These are phyloP conservation scores for Plasmodium reichenowi DNA, from an alignment of 169 alveolate species.

Conservation along the genomic window DNA sequence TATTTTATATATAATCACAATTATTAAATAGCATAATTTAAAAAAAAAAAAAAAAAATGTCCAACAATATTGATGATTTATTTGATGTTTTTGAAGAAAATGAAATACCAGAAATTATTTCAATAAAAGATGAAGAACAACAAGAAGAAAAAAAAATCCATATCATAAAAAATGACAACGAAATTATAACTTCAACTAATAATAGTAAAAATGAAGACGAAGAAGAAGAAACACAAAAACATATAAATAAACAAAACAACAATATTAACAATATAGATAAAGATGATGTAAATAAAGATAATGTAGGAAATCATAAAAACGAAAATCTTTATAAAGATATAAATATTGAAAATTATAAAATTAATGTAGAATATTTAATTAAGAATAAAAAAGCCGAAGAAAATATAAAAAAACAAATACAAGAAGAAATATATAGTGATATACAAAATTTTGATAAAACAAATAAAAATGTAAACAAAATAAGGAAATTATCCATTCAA, in stretches of 20 bases:
- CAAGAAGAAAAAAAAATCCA: not conserved
- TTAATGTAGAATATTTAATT: conserved; percentile 47
- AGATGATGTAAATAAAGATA: not conserved
- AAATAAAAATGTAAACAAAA: conserved; percentile 17
- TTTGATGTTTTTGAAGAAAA: conserved; percentile 73
- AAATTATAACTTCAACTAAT: not conserved
- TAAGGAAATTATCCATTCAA: conserved; percentile 14
- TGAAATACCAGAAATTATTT: conserved; percentile 14
- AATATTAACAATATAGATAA: not conserved
- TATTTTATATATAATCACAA: not conserved
- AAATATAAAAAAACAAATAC: conserved; percentile 28
- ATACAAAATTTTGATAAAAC: conserved; percentile 26
- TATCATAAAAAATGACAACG: not conserved
- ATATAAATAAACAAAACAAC: not conserved
- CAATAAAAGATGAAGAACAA: conserved; percentile 15
- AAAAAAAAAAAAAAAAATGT: conserved; percentile 25
- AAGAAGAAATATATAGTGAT: conserved; percentile 52
- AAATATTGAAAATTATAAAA: conserved; percentile 19
- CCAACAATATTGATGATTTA: conserved; percentile 62
- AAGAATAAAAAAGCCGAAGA: conserved; percentile 20
- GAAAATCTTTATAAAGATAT: not conserved
- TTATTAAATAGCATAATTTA: not conserved
- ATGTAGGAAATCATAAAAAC: not conserved
- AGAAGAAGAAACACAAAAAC: not conserved
- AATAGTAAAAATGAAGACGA: not conserved